Base-by-base conservation (phyloP, 176 grass and related monocot species). In the Guadua angustifolia region DNA sequence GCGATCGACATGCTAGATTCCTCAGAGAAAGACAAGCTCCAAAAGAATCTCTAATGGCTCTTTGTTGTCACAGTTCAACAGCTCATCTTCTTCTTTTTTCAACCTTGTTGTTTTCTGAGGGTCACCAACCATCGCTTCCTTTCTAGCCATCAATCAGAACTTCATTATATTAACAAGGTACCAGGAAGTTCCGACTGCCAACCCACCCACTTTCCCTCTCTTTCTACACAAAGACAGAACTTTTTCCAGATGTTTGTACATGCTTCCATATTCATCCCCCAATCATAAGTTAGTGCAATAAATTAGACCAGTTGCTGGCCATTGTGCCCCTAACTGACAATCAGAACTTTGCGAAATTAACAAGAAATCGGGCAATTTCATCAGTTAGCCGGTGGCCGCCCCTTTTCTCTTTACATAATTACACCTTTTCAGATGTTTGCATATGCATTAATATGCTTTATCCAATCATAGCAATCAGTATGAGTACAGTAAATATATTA, bases 121-220 rank as follows among this genome's bases (percentile, higher is more conserved):
- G 3, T 47, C 72, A 82, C 24, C 78, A 82, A 90, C 49, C 70
- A 58, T 51, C 53, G 18, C n/a, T 53, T 73, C 56, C 76, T 65
- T 73, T 56, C 45, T 12, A 47, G 45, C 6, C 57, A 73, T 44
- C 44, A 85, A 69, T 59, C 46, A 85, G 12, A 45, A 7, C 9
- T 43, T 53, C 59, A 47, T 39, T 50, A 68, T 21, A 46, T 24
- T 22, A 71, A 63, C 76, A 64, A 63, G 44, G 44, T 3, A 75
- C 9, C 33, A 62, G 35, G 43, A 84, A 69, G 66, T 35, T 44
- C 24, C 46, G 84, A 53, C 62, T 80, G 77, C 18, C 53, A 71
- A 4, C 33, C 22, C 42, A 60, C 69, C 58, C 60, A 79, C 42
- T 84, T 61, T 43, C 4, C 11, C 22, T 46, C 26, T 33, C 26